Base-by-base conservation (phyloP, 2,329 filamentous ascomycete species). In the Colletotrichum tropicale region DNA sequence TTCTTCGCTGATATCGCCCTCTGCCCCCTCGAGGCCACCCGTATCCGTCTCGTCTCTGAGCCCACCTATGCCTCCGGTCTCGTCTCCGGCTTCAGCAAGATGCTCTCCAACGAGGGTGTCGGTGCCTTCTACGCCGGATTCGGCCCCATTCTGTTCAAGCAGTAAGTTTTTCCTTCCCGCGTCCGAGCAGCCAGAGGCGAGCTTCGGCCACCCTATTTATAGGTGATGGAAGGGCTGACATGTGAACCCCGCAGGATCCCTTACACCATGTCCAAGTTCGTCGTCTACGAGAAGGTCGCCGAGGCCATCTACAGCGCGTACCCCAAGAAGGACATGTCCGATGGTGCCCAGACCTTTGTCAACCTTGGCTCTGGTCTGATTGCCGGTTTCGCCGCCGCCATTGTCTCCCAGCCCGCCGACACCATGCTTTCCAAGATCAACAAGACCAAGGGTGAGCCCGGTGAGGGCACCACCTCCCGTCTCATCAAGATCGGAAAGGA, bases 371-470 rank as follows among this genome's bases (percentile, higher is more conserved):
- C 86, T 75, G 86, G 86, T 85, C 83, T 88, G 78, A 83, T 87
- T 77, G 86, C 86, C 78, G 86, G 95, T 94, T 95, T 98, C 88
- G 95, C 95, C 82, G 95, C 95, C 81, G 95, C 95, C 84, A 85
- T 96, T 81, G 91, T 98, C 85, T 98, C 95, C 78, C 95, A 98
- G 89, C 95, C 95, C 81, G 95, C 95, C 85, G 95, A 98, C 86
- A 98, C 95, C 84, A 98, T 98, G 95, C 93, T 98, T 79, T 94
- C 92, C 88, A 97, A 96, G 92, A 97, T 98, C 91, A 98, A 98
- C 94, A 97, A 97, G 94, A 95, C 94, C 88, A 93, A 95, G 90
- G 95, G 94, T 88, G 89, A 92, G 77, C 95, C 95, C 80, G 95
- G 95, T 90, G 94, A 98, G 90, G 92, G 95, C 83, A 97, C 94